Base-by-base conservation (phyloP, 352 stramenopile species). In the Globisporangium cystogenes region DNA sequence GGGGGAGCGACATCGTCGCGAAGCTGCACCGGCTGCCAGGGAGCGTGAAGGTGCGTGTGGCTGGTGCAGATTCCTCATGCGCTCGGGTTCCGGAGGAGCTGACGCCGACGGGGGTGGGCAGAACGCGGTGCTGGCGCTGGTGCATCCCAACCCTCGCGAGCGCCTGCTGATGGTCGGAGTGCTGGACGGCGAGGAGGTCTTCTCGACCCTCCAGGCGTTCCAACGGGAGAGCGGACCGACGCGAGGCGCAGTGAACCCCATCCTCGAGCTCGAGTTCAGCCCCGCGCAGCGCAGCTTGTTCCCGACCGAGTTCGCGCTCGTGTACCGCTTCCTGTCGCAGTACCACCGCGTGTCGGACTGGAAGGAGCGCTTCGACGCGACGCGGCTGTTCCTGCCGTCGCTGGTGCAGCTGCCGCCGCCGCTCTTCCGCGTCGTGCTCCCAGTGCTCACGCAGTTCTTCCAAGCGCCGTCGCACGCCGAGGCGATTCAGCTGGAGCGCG, bases 361-460 rank as follows among this genome's bases (percentile, higher is more conserved):
- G 77, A 61, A 63, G 24, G 55, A 82, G 26, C 65, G 67, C 5
- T 76, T 89, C 27, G 60, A 64, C 8, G 51, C 57, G 0, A 58
- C 59, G 21, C 65, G 61, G 11, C 55, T 62, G 10, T 49, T 75
- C 15, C 42, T 91, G 26, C 61, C 66, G 3, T 66, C 59, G 1
- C 45, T 91, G 4, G 48, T 63, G 4, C 55, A 59, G n/a, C 68
- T 91, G 14, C 67, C 74, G 0, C 55, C 72, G 48, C 53, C 69
- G 7, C 26, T 71, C 7, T 85, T 88, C 55, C 60, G 66, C 23
- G 57, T 87, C 7, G 54, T 69, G 3, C 55, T 88, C 41, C 76
- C 81, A 0, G 72, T 85, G 4, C 48, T 91, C 7, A 33, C 70
- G 7, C 68, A 61, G 11, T 85, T 87, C 42, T 88, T 89, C 51